phyloP scores from a whole-genome alignment of 768 basidiomycete species.

The Psilocybe cubensis region DNA sequence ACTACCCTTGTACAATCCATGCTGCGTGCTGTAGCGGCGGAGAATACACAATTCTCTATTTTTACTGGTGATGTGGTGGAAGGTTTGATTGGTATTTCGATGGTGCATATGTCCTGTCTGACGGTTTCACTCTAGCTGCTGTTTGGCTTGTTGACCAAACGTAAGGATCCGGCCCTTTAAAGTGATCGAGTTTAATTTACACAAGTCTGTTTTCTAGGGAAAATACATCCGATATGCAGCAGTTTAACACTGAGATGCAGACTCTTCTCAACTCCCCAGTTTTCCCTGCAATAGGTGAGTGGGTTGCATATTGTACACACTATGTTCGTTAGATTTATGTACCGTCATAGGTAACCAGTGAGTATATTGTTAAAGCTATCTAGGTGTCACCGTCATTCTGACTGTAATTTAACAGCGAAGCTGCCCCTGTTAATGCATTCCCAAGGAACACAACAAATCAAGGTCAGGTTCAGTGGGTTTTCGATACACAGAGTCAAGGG shows the following conservation, averaged over 20 bases:
- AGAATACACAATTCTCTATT: conserved; percentile 50
- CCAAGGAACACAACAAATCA: conserved; percentile 46
- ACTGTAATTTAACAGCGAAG: conserved; percentile 45
- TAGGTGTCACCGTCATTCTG: neutral
- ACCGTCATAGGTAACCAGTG: conserved; percentile 59
- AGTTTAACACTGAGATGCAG: conserved; percentile 50
- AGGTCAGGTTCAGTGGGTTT: conserved; percentile 56
- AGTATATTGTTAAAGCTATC: conserved; percentile 15
- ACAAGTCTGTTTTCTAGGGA: conserved; percentile 31
- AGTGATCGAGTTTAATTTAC: neutral
- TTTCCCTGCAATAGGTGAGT: conserved; percentile 52
- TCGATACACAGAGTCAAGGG: conserved; percentile 50
- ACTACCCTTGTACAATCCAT: conserved; percentile 50
- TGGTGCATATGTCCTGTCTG: neutral
- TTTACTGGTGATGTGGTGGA: conserved; percentile 72
- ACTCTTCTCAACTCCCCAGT: conserved; percentile 43
- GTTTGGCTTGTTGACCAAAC: conserved; percentile 51
- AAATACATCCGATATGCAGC: conserved; percentile 46
- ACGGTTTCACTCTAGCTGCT: conserved; percentile 35
- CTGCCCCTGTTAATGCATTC: conserved; percentile 61
- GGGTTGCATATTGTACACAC: no score
- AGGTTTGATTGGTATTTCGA: conserved; percentile 34
- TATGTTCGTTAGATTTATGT: neutral
- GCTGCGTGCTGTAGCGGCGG: conserved; percentile 43
- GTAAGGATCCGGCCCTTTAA: conserved; percentile 29